A percentile compares a stretch with the other conserved stretches of the same genome.
Conservation (phyloP, 768 basidiomycete genomes). For the Amanita subjunquillea region DNA sequence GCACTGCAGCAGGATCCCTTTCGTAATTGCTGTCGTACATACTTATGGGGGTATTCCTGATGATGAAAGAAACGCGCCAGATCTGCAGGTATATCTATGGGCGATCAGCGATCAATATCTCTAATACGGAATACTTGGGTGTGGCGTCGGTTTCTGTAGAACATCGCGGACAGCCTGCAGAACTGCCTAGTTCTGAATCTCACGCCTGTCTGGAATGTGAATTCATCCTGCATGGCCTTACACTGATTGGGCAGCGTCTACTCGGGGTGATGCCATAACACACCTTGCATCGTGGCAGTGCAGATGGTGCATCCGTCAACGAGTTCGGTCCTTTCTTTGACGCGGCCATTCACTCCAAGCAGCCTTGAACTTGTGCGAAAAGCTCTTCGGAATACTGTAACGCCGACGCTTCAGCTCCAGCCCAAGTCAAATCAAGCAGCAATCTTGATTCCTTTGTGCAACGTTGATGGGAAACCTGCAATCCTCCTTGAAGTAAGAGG, state of each 20-base stretch:
- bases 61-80: not conserved
- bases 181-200: too few species aligned
- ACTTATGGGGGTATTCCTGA: too few species aligned
- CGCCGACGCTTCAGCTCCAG: slow-evolving; percentile 7
- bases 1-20: not conserved
- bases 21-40: not conserved
- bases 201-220: too few species aligned
- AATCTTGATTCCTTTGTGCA: slow-evolving; percentile 71
- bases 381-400: slow-evolving; percentile 10
- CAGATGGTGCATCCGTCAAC: slow-evolving; percentile 1
- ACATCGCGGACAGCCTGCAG: too few species aligned
- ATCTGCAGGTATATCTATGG: slow-evolving; percentile 4
- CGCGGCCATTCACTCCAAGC: slow-evolving; percentile 29
- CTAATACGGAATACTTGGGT: too few species aligned
- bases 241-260: not conserved
- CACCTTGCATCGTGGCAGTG: not conserved
- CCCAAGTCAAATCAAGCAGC: slow-evolving; percentile 39
- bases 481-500: slow-evolving; percentile 66
- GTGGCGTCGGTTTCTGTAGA: too few species aligned
- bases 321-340: slow-evolving; percentile 10
- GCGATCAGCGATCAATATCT: too few species aligned
- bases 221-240: too few species aligned
- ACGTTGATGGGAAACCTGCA: slow-evolving; percentile 54
- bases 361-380: slow-evolving; percentile 21
- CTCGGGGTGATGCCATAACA: not conserved